A percentile compares a stretch with the other conserved stretches of the same genome.
phyloP scores from a whole-genome alignment of 1,139 yeast species.

The Candida sp. region DNA sequence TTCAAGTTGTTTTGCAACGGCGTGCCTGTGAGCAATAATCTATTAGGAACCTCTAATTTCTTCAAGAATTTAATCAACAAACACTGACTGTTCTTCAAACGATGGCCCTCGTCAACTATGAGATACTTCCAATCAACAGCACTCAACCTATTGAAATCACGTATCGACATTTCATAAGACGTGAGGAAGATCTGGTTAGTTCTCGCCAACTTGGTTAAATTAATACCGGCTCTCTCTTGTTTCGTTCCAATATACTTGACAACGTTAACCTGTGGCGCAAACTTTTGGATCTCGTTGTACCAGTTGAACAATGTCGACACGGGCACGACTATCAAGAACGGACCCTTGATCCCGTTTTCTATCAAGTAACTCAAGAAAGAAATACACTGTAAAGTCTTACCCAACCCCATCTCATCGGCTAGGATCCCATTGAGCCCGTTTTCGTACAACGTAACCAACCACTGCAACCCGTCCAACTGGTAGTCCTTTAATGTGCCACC shows the following conservation, averaged over 20 bases:
- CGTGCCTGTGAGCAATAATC: conserved; percentile 87
- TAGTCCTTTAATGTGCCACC: conserved; percentile 80
- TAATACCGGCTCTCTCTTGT: conserved; percentile 48
- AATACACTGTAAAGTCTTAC: conserved; percentile 90
- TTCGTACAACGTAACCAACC: conserved; percentile 88
- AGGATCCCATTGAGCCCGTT: conserved; percentile 94
- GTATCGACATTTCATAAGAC: conserved; percentile 80
- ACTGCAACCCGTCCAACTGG: conserved; percentile 89
- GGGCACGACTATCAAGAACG: conserved; percentile 88
- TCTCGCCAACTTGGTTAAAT: conserved; percentile 21
- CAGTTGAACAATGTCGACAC: conserved; percentile 87
- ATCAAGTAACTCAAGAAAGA: conserved; percentile 75
- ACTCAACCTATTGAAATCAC: conserved; percentile 61
- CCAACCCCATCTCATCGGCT: conserved; percentile 98
- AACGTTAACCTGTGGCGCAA: conserved; percentile 74
- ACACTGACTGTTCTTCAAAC: conserved; percentile 84
- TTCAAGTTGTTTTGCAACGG: conserved; percentile 90
- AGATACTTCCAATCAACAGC: conserved; percentile 74
- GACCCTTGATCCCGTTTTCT: conserved; percentile 83
- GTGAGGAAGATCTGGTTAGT: conserved; percentile 62
- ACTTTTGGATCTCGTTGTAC: conserved; percentile 69
- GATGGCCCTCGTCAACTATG: conserved; percentile 96
- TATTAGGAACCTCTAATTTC: conserved; percentile 64
- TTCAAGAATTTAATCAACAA: conserved; percentile 73
- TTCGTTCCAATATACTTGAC: conserved; percentile 72